phyloP scores from a whole-genome alignment of 805 yeast species.

The Teunomyces funiuensis region DNA sequence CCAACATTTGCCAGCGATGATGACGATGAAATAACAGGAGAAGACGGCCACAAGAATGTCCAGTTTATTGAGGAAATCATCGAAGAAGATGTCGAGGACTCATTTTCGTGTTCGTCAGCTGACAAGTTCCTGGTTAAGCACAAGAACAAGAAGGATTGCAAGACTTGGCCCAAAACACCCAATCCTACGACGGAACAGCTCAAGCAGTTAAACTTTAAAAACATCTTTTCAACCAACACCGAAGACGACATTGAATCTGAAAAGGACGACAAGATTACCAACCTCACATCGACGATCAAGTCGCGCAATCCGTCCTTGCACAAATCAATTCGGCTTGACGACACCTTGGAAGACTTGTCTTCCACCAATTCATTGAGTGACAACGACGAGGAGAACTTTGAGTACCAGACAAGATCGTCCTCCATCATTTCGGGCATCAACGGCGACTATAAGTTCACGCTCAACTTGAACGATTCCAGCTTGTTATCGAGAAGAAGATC shows the following conservation, averaged over 20 bases:
- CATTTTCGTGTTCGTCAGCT: slow-evolving; percentile 10
- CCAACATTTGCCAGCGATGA: slow-evolving; percentile 9
- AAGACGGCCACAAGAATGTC: slow-evolving; percentile 11
- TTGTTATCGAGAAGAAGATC: slow-evolving; percentile 56
- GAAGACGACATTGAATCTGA: slow-evolving; percentile 15
- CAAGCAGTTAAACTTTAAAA: slow-evolving; percentile 29
- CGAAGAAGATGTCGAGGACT: slow-evolving; percentile 11
- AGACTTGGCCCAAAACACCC: slow-evolving; percentile 43
- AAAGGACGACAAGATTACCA: slow-evolving; percentile 13
- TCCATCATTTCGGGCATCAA: slow-evolving; percentile 39
- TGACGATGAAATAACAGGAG: slow-evolving; percentile 11
- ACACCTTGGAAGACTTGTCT: slow-evolving; percentile 10
- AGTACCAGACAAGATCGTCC: slow-evolving; percentile 38
- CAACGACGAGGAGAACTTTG: slow-evolving; percentile 20
- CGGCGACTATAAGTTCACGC: slow-evolving; percentile 51
- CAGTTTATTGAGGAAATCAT: slow-evolving; percentile 22
- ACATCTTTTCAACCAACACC: slow-evolving; percentile 22
- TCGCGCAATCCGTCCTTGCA: slow-evolving; percentile 6
- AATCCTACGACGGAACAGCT: slow-evolving; percentile 23
- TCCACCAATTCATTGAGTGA: slow-evolving; percentile 12
- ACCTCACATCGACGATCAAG: slow-evolving; percentile 7
- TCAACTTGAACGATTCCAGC: slow-evolving; percentile 64
- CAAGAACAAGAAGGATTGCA: slow-evolving; percentile 4
- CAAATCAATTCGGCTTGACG: not conserved
- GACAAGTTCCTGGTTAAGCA: slow-evolving; percentile 10